Percentiles rank a stretch among this genome's conserved stretches.
These are phyloP conservation scores for Acephala macrosclerotiorum DNA, from an alignment of 2,329 filamentous ascomycete species.

Conservation along the genomic window DNA sequence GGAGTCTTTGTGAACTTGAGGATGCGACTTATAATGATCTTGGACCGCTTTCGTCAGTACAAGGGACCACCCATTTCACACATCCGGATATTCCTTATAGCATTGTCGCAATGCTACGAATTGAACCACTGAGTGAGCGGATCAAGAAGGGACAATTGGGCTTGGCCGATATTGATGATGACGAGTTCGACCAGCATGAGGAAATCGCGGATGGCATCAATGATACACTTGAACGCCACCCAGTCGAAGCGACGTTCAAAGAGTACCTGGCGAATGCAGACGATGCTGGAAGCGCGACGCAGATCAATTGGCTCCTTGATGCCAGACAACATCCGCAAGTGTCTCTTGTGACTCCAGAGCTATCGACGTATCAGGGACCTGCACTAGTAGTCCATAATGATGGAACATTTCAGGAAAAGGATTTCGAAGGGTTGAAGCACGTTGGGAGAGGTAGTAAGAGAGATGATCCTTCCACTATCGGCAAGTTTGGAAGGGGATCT, in stretches of 20 bases:
- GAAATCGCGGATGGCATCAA: slow-evolving; percentile 38
- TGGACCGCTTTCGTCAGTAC: slow-evolving; percentile 5
- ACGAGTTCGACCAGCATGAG: slow-evolving; percentile 40
- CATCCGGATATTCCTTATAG: slow-evolving; percentile 34
- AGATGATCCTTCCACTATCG: slow-evolving; percentile 40
- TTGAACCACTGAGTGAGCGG: slow-evolving; percentile 32
- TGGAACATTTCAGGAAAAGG: slow-evolving; percentile 42
- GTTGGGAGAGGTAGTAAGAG: slow-evolving; percentile 45
- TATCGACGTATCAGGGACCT: slow-evolving; percentile 42
- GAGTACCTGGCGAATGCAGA: slow-evolving; percentile 49
- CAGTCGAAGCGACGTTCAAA: slow-evolving; percentile 43
- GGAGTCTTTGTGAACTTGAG: slow-evolving; percentile 29
- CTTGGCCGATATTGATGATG: slow-evolving; percentile 37
- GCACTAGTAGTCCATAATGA: slow-evolving; percentile 45
- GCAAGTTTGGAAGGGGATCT: slow-evolving; percentile 46
- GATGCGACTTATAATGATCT: slow-evolving; percentile 36
- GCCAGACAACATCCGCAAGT: not conserved
- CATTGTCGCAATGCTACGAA: slow-evolving; percentile 26
- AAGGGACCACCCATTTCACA: slow-evolving; percentile 27
- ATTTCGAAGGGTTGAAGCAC: slow-evolving; percentile 44
- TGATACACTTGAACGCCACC: slow-evolving; percentile 45
- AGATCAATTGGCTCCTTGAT: slow-evolving; percentile 44
- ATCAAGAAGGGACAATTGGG: slow-evolving; percentile 34
- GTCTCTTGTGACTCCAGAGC: slow-evolving; percentile 35
- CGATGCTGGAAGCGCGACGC: slow-evolving; percentile 39